Percentiles rank a stretch among this genome's conserved stretches.
Evolutionary conservation across 305 asterid species (phyloP).

Genomic region (Fraxinus sp.): DNA sequence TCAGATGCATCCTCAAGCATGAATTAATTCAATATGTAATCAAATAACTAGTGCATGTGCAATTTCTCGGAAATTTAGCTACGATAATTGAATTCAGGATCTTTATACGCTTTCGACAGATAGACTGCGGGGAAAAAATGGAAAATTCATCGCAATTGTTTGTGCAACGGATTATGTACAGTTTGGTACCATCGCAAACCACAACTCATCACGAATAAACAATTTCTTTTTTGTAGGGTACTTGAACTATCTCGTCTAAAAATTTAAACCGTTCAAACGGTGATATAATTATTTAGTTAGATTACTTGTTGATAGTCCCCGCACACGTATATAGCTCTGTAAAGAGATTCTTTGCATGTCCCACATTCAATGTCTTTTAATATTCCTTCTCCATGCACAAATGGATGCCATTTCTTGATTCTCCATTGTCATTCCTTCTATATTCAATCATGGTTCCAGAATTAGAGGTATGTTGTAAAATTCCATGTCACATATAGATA

Average conservation of each 20-base stretch:
- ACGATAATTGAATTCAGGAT: neutral
- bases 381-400: slow-evolving; percentile 58
- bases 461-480: slow-evolving; percentile 41
- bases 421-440: slow-evolving; percentile 33
- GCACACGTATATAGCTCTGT: neutral
- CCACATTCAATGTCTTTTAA: slow-evolving; percentile 67
- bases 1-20: neutral
- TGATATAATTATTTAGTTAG: neutral
- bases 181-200: neutral
- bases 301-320: neutral
- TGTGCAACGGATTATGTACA: neutral
- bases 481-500: neutral
- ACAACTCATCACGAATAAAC: neutral
- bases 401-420: slow-evolving; percentile 59
- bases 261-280: neutral
- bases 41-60: neutral
- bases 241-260: neutral
- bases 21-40: neutral
- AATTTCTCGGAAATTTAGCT: no score
- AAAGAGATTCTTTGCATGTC: slow-evolving; percentile 77
- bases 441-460: slow-evolving; percentile 39
- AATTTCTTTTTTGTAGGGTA: neutral
- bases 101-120: neutral
- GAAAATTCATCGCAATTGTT: neutral
- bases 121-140: neutral